phyloP scores from a whole-genome alignment of 106 monocot species.

The Platanthera zijinensis region DNA sequence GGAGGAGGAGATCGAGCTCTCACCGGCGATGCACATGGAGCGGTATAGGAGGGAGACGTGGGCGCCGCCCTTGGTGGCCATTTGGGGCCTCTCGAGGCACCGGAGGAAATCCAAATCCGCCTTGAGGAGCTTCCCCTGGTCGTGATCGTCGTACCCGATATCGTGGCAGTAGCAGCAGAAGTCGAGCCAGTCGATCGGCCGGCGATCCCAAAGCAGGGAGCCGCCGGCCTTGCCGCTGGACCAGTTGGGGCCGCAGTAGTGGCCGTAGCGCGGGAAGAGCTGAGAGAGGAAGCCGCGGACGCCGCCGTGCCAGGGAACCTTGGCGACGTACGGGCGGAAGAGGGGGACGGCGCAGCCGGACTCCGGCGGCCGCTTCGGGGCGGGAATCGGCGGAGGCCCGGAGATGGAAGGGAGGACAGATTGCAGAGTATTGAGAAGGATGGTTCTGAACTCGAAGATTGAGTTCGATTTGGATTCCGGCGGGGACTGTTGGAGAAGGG shows the following conservation, averaged over 20 bases:
- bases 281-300: conserved; percentile 73
- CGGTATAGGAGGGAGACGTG: conserved; percentile 47
- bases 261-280: conserved; percentile 89
- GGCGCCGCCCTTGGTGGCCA: conserved; percentile 63
- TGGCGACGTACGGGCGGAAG: conserved; percentile 91
- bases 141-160: conserved; percentile 86
- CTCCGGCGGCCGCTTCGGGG: not conserved
- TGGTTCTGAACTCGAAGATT: not conserved
- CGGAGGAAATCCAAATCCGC: conserved; percentile 87
- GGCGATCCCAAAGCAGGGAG: conserved; percentile 77
- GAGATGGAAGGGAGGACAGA: not conserved
- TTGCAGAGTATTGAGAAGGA: conserved; percentile 3
- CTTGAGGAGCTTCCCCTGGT: conserved; percentile 73
- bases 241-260: conserved; percentile 99
- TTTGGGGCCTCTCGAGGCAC: conserved; percentile 71
- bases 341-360: conserved; percentile 50
- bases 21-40: conserved; percentile 88
- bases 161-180: conserved; percentile 99
- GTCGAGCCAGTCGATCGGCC: conserved; percentile 92
- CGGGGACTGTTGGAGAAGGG: not conserved
- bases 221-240: conserved; percentile 95
- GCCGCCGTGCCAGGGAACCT: conserved; percentile 89
- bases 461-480: not conserved
- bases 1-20: not conserved
- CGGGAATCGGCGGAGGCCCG: not conserved